Evolutionary conservation across 2,329 filamentous ascomycete species (phyloP), one percentile per base, ranked within the genome.

Genomic region (Tricladium varicosporioides): DNA sequence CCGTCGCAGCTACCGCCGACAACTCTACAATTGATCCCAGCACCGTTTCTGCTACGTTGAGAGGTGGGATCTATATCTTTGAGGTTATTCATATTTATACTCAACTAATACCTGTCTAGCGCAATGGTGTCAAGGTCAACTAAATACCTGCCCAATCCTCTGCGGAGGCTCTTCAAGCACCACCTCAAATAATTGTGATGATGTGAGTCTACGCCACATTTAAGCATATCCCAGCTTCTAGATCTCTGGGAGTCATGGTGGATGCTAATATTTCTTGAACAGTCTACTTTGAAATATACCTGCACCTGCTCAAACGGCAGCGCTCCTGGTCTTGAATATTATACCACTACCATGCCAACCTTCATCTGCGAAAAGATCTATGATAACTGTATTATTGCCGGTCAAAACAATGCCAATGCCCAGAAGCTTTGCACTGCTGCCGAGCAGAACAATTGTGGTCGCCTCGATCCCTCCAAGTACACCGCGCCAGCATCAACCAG

Each of bases 261-360:
- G 31, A 48, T 54, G 45, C 59, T 56, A 56, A 63, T 51, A 51
- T 18, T 40, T 49, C 19, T 48, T 46, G 11, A 49, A 48, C 42
- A 83, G 81, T 62, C 57, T 46, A 74, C 75, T 15, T 76, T 88
- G 58, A 70, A 70, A 33, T 87, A 76, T 75, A 75, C 67, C 56
- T 88, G 85, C 73, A 73, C 74, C 51, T 88, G 85, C 76, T 61
- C 61, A 50, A 80, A 84, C 69, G 79, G 78, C 62, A 78, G 76
- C 44, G 69, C 70, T 7, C 82, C 83, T 63, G 78, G 84, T 67
- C 76, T 85, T 64, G 70, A 74, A 59, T 73, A 76, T 64, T 88
- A 85, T 73, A 64, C 72, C 53, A 73, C 81, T 71, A 83, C 82
- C 19, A 73, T 88, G 49, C 83, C 84, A 44, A 83, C 76, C 72